Base-by-base conservation (phyloP, 2,329 filamentous ascomycete species). In the Hypoxylon sp. region DNA sequence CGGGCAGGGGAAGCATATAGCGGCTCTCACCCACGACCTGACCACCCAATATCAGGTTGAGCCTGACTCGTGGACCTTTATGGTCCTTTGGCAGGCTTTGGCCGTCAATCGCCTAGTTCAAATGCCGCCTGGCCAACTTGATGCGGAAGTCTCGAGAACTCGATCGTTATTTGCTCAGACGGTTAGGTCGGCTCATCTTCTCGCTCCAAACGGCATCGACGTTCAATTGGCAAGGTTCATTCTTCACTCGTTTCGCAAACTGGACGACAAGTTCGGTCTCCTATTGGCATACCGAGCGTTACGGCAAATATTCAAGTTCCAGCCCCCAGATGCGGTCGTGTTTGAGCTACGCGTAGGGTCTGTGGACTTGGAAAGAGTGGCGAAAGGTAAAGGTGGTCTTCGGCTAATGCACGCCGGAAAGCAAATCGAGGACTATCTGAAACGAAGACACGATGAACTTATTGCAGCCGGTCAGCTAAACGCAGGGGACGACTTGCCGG, bases 31-130 rank as follows among this genome's bases (percentile, higher is more conserved):
- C 74, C 74, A 78, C 8, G 75, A 78, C 17, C 82, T 92, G 72
- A 83, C 85, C 28, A 68, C 75, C 8, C 77, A 82, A 24, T 78
- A 79, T 34, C 79, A 77, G 30, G 74, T 90, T 41, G 76, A 80
- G 51, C 89, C 90, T 0, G 89, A 92, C 67, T 81, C 88, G 0
- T 85, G 89, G 75, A 92, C 90, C 1, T 92, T 90, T 73, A 84
- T 87, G 64, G 84, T 85, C 15, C 83, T 92, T 13, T 93, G 89
- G 88, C 84, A 85, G 74, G 80, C 84, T 8, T 77, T 87, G 26
- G 78, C 79, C 3, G 76, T 84, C 67, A 87, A 87, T 73, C 80
- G 82, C 4, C 74, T 82, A 15, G 76, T 79, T 52, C 61, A 71
- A n/a, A 22, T 81, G 59, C 56, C 74, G 1, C 67, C 74, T 2